phyloP scores from a whole-genome alignment of 106 monocot species.

The Acanthochlamys bracteata region DNA sequence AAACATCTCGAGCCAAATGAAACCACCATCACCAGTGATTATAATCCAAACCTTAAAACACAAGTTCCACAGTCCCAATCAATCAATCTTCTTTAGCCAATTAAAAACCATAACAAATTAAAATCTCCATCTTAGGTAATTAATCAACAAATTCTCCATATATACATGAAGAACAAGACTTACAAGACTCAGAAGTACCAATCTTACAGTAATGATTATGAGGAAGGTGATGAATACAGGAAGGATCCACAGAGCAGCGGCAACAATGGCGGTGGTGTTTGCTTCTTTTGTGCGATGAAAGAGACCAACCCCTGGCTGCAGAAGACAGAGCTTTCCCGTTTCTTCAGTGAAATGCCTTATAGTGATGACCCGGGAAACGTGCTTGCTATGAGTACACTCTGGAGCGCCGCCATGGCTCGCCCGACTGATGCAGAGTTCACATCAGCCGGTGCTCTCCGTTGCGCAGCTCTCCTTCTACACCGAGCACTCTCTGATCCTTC shows the following conservation, averaged over 20 bases:
- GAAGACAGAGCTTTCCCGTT: conserved; percentile 15
- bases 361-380: conserved; percentile 32
- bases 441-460: conserved; percentile 32
- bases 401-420: conserved; percentile 48
- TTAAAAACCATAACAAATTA: too few relatives aligned
- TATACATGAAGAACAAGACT: too few relatives aligned
- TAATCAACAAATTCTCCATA: too few relatives aligned
- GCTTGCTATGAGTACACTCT: conserved; percentile 50
- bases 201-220: background rate
- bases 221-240: background rate
- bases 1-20: too few relatives aligned
- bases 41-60: too few relatives aligned
- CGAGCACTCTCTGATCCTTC: conserved; percentile 24
- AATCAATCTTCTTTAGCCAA: too few relatives aligned
- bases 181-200: too few relatives aligned
- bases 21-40: too few relatives aligned
- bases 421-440: conserved; percentile 38
- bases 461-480: conserved; percentile 45
- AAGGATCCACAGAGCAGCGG: too few relatives aligned
- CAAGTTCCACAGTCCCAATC: too few relatives aligned
- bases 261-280: background rate
- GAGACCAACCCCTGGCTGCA: conserved; percentile 26
- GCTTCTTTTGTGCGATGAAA: conserved; percentile 56
- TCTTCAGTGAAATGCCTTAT: conserved; percentile 48
- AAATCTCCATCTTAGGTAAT: too few relatives aligned